Conservation (phyloP, 192 early-diverging fungal genomes). For the Coemansia aciculifera region DNA sequence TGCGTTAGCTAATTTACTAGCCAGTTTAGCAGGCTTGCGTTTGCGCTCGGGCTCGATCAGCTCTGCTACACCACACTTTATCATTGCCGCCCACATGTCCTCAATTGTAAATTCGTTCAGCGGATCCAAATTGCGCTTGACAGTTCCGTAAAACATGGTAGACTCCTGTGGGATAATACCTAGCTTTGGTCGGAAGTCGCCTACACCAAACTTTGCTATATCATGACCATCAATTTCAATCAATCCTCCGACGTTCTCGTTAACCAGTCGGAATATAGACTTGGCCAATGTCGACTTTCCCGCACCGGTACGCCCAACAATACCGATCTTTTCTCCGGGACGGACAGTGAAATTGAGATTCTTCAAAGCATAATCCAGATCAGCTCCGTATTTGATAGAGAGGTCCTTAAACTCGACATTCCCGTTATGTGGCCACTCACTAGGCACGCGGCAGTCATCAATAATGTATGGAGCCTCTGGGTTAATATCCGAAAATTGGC, state of each 20-base stretch:
- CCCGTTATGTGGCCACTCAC: conserved; percentile 64
- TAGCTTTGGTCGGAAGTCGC: conserved; percentile 46
- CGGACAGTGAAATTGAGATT: conserved; percentile 60
- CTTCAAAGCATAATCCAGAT: conserved; percentile 57
- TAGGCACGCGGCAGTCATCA: conserved; percentile 34
- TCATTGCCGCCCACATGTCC: conserved; percentile 63
- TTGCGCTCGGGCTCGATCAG: background rate
- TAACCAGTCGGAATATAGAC: conserved; percentile 66
- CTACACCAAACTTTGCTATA: conserved; percentile 60
- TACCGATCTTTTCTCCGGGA: conserved; percentile 62
- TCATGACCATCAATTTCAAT: conserved; percentile 75
- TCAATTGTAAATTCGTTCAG: conserved; percentile 53
- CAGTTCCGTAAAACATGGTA: conserved; percentile 61
- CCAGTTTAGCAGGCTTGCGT: background rate
- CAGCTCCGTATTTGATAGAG: conserved; percentile 61
- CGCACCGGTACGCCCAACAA: conserved; percentile 79
- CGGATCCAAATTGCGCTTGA: conserved; percentile 68
- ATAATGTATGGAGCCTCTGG: conserved; percentile 6
- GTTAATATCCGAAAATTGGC: conserved; percentile 59
- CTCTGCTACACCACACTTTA: conserved; percentile 15
- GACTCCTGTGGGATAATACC: conserved; percentile 71
- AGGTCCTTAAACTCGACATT: conserved; percentile 59
- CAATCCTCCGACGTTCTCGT: conserved; percentile 45
- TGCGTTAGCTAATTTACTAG: background rate
- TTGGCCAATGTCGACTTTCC: conserved; percentile 65